Evolutionary conservation across 2,329 filamentous ascomycete genomes (phyloP).

Genomic region (Colletotrichum euphorbiae): DNA sequence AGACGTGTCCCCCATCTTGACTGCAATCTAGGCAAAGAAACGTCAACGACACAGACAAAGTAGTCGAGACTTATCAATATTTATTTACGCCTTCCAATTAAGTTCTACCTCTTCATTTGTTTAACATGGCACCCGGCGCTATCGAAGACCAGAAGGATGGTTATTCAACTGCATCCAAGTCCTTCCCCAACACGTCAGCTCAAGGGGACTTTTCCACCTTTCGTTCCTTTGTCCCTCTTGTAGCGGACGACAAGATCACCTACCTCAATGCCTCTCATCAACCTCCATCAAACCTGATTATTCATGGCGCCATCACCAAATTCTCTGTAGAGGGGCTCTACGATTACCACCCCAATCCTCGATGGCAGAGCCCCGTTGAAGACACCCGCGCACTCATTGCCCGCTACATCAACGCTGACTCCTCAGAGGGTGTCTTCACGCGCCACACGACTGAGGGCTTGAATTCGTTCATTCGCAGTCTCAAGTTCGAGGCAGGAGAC

Average conservation of each 20-base stretch:
- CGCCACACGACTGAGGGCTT: slow-evolving; percentile 50
- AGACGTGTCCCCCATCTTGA: too few relatives aligned
- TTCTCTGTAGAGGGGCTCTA: slow-evolving; percentile 45
- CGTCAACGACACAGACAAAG: neutral
- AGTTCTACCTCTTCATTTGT: neutral
- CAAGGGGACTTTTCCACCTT: slow-evolving; percentile 40
- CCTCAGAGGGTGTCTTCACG: slow-evolving; percentile 45
- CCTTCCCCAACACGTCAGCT: neutral
- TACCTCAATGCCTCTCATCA: slow-evolving; percentile 48
- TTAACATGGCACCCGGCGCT: neutral
- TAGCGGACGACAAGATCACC: slow-evolving; percentile 39
- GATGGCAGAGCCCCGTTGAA: slow-evolving; percentile 11
- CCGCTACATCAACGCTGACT: slow-evolving; percentile 46
- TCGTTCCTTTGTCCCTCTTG: slow-evolving; percentile 43
- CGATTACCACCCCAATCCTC: slow-evolving; percentile 42
- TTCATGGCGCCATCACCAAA: slow-evolving; percentile 46
- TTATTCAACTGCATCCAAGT: neutral
- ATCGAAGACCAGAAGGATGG: neutral
- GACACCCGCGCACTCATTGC: slow-evolving; percentile 41
- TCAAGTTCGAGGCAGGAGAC: slow-evolving; percentile 45
- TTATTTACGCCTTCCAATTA: too few relatives aligned
- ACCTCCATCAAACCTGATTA: slow-evolving; percentile 48
- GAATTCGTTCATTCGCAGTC: slow-evolving; percentile 44
- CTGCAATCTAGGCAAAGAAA: neutral
- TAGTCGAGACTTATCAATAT: neutral